Conservation (phyloP, 1,139 yeast genomes). For the Nakaseomyces uthaithaninus region DNA sequence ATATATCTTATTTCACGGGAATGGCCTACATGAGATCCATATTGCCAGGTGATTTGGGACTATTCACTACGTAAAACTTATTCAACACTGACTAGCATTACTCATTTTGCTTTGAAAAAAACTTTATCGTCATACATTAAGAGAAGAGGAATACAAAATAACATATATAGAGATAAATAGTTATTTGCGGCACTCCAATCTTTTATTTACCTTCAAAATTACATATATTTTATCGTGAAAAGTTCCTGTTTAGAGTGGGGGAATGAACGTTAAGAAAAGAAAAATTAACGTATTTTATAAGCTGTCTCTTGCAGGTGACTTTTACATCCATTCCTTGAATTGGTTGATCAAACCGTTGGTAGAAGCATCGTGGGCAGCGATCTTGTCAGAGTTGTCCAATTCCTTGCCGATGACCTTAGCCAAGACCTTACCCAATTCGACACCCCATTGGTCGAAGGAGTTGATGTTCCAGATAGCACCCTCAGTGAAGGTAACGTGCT, state of each 20-base stretch:
- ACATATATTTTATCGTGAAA: too few relatives aligned
- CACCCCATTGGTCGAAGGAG: slow-evolving; percentile 99
- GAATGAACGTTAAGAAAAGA: neutral
- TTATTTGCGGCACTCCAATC: neutral
- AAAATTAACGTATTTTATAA: neutral
- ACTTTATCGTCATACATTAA: slow-evolving; percentile 4
- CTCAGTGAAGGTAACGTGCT: slow-evolving; percentile 92
- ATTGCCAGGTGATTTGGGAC: too few relatives aligned
- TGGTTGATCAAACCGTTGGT: slow-evolving; percentile 90
- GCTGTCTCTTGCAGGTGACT: neutral
- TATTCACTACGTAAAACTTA: too few relatives aligned
- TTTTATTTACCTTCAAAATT: neutral
- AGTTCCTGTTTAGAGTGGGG: neutral
- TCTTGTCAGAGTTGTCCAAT: slow-evolving; percentile 53
- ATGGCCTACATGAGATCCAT: too few relatives aligned
- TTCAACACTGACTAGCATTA: neutral
- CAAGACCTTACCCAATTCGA: slow-evolving; percentile 93
- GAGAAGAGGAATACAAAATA: neutral
- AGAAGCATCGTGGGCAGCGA: slow-evolving; percentile 73
- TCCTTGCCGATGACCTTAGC: slow-evolving; percentile 94
- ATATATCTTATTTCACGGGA: too few relatives aligned
- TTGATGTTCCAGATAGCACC: slow-evolving; percentile 99
- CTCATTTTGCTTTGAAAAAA: neutral
- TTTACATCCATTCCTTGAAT: slow-evolving; percentile 77
- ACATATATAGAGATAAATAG: neutral